Evolutionary conservation across 164 flowering plant species (phyloP).

Genomic region (Malania oleifera): DNA sequence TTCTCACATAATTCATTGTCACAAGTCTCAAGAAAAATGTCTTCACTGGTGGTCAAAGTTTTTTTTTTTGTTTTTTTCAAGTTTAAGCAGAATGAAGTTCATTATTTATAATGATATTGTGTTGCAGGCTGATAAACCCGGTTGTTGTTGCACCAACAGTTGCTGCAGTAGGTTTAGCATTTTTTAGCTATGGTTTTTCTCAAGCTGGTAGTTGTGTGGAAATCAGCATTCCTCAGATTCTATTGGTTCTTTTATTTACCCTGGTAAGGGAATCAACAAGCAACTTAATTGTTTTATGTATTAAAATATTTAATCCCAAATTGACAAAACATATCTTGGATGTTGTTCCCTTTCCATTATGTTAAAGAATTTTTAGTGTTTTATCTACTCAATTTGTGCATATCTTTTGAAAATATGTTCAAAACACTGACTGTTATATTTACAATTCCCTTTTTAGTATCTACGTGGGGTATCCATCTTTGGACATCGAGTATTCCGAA

Average conservation of each 20-base stretch:
- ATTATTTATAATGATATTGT: not conserved
- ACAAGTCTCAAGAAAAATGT: not conserved
- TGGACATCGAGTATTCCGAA: conserved; percentile 66
- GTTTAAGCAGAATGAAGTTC: not conserved
- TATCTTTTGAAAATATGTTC: not conserved
- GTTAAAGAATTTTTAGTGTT: not conserved
- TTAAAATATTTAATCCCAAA: not conserved
- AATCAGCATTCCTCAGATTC: conserved; percentile 71
- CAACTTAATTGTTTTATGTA: not conserved
- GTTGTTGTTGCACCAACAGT: conserved; percentile 89
- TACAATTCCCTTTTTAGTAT: conserved; percentile 39
- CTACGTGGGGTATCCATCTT: conserved; percentile 74
- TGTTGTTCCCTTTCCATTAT: no score
- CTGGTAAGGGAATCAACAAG: conserved; percentile 46
- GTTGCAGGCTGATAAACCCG: conserved; percentile 79
- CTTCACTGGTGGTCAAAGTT: not conserved
- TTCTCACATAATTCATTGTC: not conserved
- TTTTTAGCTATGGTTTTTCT: conserved; percentile 89
- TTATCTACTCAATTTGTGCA: not conserved
- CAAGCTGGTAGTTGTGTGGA: conserved; percentile 90
- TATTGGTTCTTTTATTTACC: conserved; percentile 68
- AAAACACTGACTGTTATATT: conserved; percentile 2
- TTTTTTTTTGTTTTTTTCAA: no score
- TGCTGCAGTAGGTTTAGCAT: conserved; percentile 92
- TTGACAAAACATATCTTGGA: not conserved